Base-by-base conservation (phyloP, 1,284 basidiomycete genomes). In the Rhodotorula sp. region DNA sequence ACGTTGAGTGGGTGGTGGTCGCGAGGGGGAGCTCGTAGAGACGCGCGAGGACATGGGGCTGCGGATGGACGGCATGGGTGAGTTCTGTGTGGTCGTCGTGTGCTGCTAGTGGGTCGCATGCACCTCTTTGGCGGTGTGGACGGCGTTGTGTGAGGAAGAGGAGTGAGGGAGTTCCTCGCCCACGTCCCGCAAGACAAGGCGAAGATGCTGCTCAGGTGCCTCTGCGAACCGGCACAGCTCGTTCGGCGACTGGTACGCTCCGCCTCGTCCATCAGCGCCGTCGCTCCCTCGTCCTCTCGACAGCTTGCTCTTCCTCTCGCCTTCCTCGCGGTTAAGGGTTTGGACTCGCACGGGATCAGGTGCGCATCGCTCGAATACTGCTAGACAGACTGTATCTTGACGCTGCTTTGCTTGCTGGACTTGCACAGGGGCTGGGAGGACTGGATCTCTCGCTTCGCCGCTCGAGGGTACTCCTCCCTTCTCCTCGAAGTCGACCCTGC, bases 221-320 rank as follows among this genome's bases (percentile, higher is more conserved):
- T 18, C 3, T 3, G 40, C 40, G 15, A 13, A 44, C 16, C 40
- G 15, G 40, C 16, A 18, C 40, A 44, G 16, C 40, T 44, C 13
- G 4, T 13, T 44, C 40, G 40, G 15, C 11, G 7, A 16, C 46
- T 1, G 3, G 46, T 44, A 11, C 28, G 28, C 57, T 53, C 6
- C 20, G 4, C 18, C 30, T 69, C 68, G 2, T 63, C 64, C n/a
- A 31, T 66, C 5, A 47, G 64, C 28, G 50, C 56, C 50, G 48
- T 62, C 4, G 46, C 56, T 1, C 55, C 55, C 2, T 28, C 55
- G 5, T 30, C 67, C 11, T 40, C 59, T 18, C 66, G 69, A 2
- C 63, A 69, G 2, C 69, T 74, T n/a, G 72, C 72, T 4, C 61
- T 68, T 0, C 72, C 72, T 24, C 62, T 74, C 52, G 64, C 60